A percentile compares a stretch with the other conserved stretches of the same genome.
Conservation (phyloP, 352 stramenopile genomes). For the Blastocystis sp. region DNA sequence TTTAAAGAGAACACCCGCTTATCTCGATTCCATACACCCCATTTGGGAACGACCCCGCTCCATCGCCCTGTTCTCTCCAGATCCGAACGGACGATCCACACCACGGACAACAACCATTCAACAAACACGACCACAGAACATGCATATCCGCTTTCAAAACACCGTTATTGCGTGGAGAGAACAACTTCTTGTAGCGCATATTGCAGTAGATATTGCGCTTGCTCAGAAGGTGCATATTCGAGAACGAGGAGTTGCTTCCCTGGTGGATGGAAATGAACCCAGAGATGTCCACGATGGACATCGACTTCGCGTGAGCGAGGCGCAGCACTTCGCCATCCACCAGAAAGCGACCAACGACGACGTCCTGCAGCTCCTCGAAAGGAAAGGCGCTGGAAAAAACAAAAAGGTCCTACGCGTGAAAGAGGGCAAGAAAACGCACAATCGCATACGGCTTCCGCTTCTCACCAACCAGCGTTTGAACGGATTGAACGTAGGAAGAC, state of each 20-base stretch:
- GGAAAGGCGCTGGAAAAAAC: slow-evolving; percentile 8
- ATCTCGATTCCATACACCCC: too few species aligned
- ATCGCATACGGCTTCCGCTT: slow-evolving; percentile 3
- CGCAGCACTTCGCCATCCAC: not conserved
- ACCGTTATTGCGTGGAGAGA: not conserved
- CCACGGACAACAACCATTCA: too few species aligned
- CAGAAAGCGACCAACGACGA: slow-evolving; percentile 1
- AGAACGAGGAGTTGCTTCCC: not conserved
- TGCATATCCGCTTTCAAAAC: too few species aligned
- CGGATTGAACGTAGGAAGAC: not conserved
- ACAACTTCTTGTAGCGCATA: not conserved
- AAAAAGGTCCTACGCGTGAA: slow-evolving; percentile 34
- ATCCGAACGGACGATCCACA: too few species aligned
- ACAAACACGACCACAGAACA: too few species aligned
- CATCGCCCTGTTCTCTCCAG: too few species aligned
- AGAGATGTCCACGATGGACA: not conserved
- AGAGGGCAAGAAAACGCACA: not conserved
- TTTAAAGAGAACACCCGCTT: too few species aligned
- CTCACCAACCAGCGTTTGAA: not conserved
- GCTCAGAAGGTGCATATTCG: not conserved
- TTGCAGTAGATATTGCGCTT: not conserved
- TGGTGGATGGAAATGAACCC: not conserved
- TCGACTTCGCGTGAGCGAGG: not conserved
- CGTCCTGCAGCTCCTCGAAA: not conserved
- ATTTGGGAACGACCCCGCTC: too few species aligned